Base-by-base conservation (phyloP, 345 rosid species). In the Cardamine occulta region DNA sequence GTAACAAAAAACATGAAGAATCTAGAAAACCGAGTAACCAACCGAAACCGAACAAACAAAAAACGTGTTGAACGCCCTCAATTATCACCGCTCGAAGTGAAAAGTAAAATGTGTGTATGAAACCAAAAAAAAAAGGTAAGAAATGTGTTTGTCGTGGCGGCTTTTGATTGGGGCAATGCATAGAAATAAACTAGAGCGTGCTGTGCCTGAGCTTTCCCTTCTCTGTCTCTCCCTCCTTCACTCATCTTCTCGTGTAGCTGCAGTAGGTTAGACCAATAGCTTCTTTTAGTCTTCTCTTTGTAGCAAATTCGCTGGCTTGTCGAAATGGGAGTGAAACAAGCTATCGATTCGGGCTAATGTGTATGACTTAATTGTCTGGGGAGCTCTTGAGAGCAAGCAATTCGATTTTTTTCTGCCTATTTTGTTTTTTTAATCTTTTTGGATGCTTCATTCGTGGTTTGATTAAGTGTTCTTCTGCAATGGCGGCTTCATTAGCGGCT, bases 401-500 rank as follows among this genome's bases (percentile, higher is more conserved):
- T 68, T 42, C 7, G 21, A 12, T 61, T 17, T 73, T 73, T 56
- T 55, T 6, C n/a, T 5, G 52, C 24, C 14, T 54, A 12, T 51
- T 42, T 51, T 26, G 21, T 19, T 19, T 19, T 19, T 19, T 19
- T 19, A 19, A 21, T 17, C 6, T 7, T 49, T 17, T 40, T 62
- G 42, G 58, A 70, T 61, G 70, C 13, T 17, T 42, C 63, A 0
- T 68, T 68, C 49, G 10, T 47, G 19, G 19, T 47, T 58, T 35
- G 72, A 37, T 64, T 70, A 26, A 45, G 26, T 44, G 23, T 45
- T 28, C 23, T 66, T 79, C 65, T 74, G 54, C 84, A 86, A 93
- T 93, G 98, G 88, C 92, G 85, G 85, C 85, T 84, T 82, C 98
- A 55, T 68, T 87, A 76, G 88, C 93, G 49, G 84, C 89, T 80